Evolutionary conservation across 2,329 filamentous ascomycete species (phyloP).

Genomic region (Bipolaris victoriae): DNA sequence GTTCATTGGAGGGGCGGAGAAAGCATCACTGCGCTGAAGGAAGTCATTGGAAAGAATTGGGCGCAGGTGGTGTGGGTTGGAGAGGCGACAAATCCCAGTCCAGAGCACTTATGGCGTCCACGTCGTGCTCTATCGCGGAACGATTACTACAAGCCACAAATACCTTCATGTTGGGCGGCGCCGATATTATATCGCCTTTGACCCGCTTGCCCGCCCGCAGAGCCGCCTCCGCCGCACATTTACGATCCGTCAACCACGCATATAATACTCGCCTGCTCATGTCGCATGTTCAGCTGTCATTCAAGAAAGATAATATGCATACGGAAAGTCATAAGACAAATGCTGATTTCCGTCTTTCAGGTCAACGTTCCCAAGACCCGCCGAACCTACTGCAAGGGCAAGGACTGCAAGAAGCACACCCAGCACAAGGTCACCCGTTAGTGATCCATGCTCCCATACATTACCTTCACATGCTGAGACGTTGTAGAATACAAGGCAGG

Average conservation of each 20-base stretch:
- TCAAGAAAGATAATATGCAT: neutral
- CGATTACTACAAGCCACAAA: neutral
- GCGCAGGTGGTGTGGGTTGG: neutral
- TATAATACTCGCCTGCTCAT: constrained; percentile 13
- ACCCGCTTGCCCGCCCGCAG: neutral
- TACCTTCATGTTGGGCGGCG: neutral
- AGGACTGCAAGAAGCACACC: constrained; percentile 73
- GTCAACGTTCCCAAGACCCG: constrained; percentile 99
- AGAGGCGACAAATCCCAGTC: neutral
- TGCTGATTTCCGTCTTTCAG: constrained; percentile 54
- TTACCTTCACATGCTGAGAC: constrained; percentile 32
- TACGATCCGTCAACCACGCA: neutral
- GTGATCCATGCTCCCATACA: constrained; percentile 20
- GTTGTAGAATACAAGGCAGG: constrained; percentile 83
- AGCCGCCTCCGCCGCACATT: neutral
- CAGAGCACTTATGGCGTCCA: neutral
- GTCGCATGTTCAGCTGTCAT: constrained; percentile 8
- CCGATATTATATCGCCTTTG: neutral
- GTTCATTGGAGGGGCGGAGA: neutral
- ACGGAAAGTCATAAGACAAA: constrained; percentile 1
- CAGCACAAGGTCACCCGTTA: constrained; percentile 48
- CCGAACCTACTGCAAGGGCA: constrained; percentile 97
- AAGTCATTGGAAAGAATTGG: neutral
- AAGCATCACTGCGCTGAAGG: neutral
- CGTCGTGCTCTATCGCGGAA: too few species aligned